These are phyloP conservation scores for Pisolithus thermaeus DNA, from an alignment of 1,284 basidiomycete genomes.

Conservation along the genomic window DNA sequence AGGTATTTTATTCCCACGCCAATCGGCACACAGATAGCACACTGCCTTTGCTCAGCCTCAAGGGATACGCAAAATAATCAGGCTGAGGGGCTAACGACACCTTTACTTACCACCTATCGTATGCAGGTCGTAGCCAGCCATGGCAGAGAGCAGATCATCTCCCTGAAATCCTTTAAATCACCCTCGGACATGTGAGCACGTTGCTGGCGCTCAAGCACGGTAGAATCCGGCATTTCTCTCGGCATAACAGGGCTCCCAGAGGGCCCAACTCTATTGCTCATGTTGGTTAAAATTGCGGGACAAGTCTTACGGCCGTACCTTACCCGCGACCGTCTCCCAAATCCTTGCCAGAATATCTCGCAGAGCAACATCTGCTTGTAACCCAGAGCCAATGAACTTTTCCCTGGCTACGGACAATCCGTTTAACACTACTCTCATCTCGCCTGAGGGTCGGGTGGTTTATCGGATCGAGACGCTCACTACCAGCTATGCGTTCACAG, in stretches of 20 bases:
- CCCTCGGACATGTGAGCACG: background rate
- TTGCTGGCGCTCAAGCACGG: conserved; percentile 27
- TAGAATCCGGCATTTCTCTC: conserved; percentile 29
- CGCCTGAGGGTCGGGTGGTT: conserved; percentile 22
- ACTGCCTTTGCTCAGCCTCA: conserved; percentile 18
- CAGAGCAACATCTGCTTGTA: background rate
- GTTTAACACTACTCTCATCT: conserved; percentile 27
- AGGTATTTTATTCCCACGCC: conserved; percentile 9
- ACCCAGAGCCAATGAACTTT: conserved; percentile 22
- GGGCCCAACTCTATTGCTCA: conserved; percentile 2
- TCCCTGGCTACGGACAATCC: conserved; percentile 27
- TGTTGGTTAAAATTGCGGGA: background rate
- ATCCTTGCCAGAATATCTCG: background rate
- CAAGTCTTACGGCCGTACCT: conserved; percentile 1
- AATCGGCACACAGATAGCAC: conserved; percentile 21
- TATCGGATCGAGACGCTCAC: conserved; percentile 27
- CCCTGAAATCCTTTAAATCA: conserved; percentile 3
- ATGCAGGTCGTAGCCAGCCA: conserved; percentile 3
- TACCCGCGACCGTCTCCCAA: background rate
- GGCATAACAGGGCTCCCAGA: conserved; percentile 20
- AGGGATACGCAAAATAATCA: conserved; percentile 6
- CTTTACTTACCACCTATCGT: background rate
- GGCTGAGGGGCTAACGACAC: conserved; percentile 11
- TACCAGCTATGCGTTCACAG: conserved; percentile 4
- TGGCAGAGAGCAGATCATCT: conserved; percentile 1